Conservation (phyloP, 306 rosid species). For the Lathyrus oleraceus region DNA sequence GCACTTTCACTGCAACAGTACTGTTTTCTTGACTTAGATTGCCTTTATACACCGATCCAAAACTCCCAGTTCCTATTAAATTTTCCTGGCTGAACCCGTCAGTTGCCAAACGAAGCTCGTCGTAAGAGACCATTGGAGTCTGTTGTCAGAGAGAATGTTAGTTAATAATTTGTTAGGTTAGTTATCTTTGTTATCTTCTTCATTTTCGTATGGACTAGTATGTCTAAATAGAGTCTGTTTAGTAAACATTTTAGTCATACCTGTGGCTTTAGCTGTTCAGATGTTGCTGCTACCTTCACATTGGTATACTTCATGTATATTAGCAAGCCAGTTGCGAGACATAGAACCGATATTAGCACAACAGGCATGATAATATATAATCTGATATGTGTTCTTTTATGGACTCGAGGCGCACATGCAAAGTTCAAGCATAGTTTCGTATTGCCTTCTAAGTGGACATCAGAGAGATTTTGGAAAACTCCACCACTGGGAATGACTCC, state of each 20-base stretch:
- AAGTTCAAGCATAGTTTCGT: slow-evolving; percentile 49
- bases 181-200: neutral
- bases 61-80: slow-evolving; percentile 63
- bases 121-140: slow-evolving; percentile 54
- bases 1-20: slow-evolving; percentile 65
- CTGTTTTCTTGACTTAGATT: slow-evolving; percentile 39
- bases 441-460: slow-evolving; percentile 65
- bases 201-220: neutral
- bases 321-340: slow-evolving; percentile 38
- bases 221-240: neutral
- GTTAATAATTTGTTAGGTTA: neutral
- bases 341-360: slow-evolving; percentile 34
- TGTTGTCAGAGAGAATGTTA: slow-evolving; percentile 8
- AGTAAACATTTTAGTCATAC: neutral
- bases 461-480: slow-evolving; percentile 46
- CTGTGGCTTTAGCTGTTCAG: slow-evolving; percentile 27
- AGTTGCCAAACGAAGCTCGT: slow-evolving; percentile 62
- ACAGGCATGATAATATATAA: slow-evolving; percentile 30
- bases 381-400: slow-evolving; percentile 31
- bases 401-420: slow-evolving; percentile 34
- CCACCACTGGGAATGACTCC: slow-evolving; percentile 62
- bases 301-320: slow-evolving; percentile 41
- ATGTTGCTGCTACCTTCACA: slow-evolving; percentile 21
- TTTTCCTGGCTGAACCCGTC: slow-evolving; percentile 50
- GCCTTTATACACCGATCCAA: slow-evolving; percentile 72